phyloP scores from a whole-genome alignment of 2,329 filamentous ascomycete species.

The Trichoderma sp. region DNA sequence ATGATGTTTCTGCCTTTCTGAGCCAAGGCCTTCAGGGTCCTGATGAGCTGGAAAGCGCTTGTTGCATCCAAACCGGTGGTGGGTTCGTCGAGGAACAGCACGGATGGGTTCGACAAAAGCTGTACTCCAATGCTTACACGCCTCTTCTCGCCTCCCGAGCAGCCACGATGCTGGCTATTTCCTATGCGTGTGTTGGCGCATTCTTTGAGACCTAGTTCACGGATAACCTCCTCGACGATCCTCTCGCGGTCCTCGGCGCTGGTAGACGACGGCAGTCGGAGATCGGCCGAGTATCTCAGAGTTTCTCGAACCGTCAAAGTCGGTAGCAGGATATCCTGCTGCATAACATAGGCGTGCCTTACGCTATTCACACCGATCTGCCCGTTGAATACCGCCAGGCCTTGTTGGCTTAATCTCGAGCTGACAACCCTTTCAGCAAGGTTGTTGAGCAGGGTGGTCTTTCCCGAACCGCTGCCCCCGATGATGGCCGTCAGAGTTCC shows the following conservation, averaged over 20 bases:
- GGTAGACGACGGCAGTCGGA: constrained; percentile 66
- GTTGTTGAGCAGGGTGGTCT: constrained; percentile 71
- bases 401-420: constrained; percentile 51
- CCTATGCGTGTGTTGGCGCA: constrained; percentile 76
- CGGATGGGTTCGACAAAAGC: constrained; percentile 74
- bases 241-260: constrained; percentile 58
- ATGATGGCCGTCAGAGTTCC: constrained; percentile 75
- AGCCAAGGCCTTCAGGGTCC: constrained; percentile 68
- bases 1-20: constrained; percentile 70
- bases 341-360: constrained; percentile 70
- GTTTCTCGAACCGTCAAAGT: constrained; percentile 77
- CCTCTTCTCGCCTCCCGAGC: constrained; percentile 77
- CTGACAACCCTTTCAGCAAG: constrained; percentile 69
- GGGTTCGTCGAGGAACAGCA: constrained; percentile 77
- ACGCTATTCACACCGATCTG: constrained; percentile 53
- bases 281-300: constrained; percentile 69
- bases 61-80: constrained; percentile 78
- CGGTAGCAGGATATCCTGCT: constrained; percentile 73
- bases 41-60: constrained; percentile 71
- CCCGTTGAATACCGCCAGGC: constrained; percentile 64
- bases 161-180: constrained; percentile 69
- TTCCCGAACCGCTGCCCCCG: constrained; percentile 72
- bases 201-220: constrained; percentile 74
- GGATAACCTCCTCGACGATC: constrained; percentile 75
- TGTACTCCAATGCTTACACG: constrained; percentile 77